Evolutionary conservation across 148 eudicot genomes (phyloP), one percentile per base, ranked within the genome.

Genomic region (Tetragonia tetragonoides): DNA sequence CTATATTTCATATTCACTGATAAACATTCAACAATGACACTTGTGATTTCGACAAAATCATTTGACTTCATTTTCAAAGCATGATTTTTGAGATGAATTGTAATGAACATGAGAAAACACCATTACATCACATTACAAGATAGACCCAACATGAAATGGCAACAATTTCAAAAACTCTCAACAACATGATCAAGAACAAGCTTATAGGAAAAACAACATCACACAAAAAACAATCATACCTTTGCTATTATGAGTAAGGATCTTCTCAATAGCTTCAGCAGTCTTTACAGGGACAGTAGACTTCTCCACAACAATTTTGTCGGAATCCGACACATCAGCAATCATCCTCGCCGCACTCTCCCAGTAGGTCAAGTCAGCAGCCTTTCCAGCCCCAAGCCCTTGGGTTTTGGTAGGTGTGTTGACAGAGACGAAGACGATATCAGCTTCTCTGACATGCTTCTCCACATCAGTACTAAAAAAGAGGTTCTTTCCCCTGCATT

Each of bases 321-420:
- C 75, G 28, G 86, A 83, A 38, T 75, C 81, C 12, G 93, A 81
- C 5, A 90, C 89, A 38, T 90, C 88, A 68, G 91, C 93, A 6
- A 90, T 90, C 93, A 90, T 88, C 54, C 91, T 81, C 12, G 93
- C 91, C 0, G 93, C 91, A 39, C 91, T 88, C 76, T 90, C 93
- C 91, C 88, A 90, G 28, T 90, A 90, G 38, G 90, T 90, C 70
- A 90, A 79, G 61, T 88, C 90, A 21, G 93, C 93, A 1, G 90
- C 93, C 72, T 90, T 90, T 1, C 93, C 93, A 24, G 93, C 93
- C 34, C 93, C 89, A 15, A 90, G 90, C 1, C 93, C 93, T 2
- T 77, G 77, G 7, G 89, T 90, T 74, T 90, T 90, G 63, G 93
- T 90, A 0, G 93, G 93, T 0, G 93, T 90, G 70, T 90, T 90